A percentile compares a stretch with the other conserved stretches of the same genome.
Conservation (phyloP, 2,329 filamentous ascomycete genomes). For the Penicillium rolfsii region DNA sequence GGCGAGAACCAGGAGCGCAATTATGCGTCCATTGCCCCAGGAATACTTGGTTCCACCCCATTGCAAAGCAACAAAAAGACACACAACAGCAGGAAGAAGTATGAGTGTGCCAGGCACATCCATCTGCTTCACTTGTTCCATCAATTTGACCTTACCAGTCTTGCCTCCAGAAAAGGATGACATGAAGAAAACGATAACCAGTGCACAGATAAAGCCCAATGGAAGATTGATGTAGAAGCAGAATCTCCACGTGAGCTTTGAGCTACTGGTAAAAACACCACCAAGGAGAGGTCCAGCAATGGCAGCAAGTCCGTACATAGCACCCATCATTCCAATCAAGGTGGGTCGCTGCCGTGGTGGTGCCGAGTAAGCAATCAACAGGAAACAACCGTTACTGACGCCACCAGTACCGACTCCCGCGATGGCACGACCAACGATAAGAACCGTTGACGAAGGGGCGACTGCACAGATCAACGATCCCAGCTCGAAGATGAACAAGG, state of each 20-base stretch:
- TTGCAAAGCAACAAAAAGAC: neutral
- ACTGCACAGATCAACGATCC: slow-evolving; percentile 41
- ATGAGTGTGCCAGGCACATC: neutral
- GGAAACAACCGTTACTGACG: slow-evolving; percentile 34
- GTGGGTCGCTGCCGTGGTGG: slow-evolving; percentile 37
- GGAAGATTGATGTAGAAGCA: slow-evolving; percentile 60
- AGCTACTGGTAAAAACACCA: slow-evolving; percentile 40
- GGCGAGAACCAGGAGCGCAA: neutral
- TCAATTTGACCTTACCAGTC: neutral
- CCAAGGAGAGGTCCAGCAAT: slow-evolving; percentile 43
- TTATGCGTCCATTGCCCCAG: neutral
- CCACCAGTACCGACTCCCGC: slow-evolving; percentile 39
- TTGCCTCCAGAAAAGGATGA: neutral
- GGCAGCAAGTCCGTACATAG: slow-evolving; percentile 39
- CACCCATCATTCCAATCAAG: slow-evolving; percentile 40
- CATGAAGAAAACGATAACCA: slow-evolving; percentile 30
- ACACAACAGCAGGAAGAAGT: neutral
- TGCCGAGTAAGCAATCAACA: slow-evolving; percentile 39
- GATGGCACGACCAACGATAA: slow-evolving; percentile 42
- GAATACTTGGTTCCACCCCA: neutral
- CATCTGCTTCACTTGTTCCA: neutral
- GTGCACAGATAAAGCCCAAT: slow-evolving; percentile 36
- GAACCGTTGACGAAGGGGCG: slow-evolving; percentile 33
- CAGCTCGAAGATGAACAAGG: slow-evolving; percentile 43
- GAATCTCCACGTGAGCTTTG: slow-evolving; percentile 51